Evolutionary conservation across 371 early-diverging fungal species (phyloP).

Genomic region (Blakeslea trispora): DNA sequence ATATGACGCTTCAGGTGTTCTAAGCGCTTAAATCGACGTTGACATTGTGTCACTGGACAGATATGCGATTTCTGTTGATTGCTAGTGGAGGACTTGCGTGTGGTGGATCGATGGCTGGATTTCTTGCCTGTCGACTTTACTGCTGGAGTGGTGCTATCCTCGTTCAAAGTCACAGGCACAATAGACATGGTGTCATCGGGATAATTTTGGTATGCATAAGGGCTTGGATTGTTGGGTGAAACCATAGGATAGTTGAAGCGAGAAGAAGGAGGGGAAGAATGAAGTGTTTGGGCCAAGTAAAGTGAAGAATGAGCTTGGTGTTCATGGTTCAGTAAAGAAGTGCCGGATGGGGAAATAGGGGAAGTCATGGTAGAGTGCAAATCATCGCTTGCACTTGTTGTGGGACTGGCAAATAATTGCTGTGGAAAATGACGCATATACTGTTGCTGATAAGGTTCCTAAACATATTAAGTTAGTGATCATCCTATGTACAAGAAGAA

Average conservation of each 20-base stretch:
- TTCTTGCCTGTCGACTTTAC: neutral
- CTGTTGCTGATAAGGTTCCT: slow-evolving; percentile 15
- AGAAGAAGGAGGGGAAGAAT: neutral
- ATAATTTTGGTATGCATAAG: slow-evolving; percentile 1
- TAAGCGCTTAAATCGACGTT: slow-evolving; percentile 71
- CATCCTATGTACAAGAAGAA: neutral
- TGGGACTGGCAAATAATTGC: slow-evolving; percentile 9
- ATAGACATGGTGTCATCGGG: neutral
- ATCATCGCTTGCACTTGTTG: neutral
- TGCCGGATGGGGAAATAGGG: slow-evolving; percentile 10
- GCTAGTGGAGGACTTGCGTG: slow-evolving; percentile 5
- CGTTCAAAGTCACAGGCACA: neutral
- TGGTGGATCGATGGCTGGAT: neutral
- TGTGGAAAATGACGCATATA: slow-evolving; percentile 19
- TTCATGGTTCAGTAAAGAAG: slow-evolving; percentile 30
- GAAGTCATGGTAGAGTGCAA: neutral
- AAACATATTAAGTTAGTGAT: neutral
- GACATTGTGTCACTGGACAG: slow-evolving; percentile 57
- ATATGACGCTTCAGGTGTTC: slow-evolving; percentile 92
- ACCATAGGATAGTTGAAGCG: too few species aligned
- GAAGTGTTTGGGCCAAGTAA: neutral
- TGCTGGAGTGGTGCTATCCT: neutral
- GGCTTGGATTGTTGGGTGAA: neutral
- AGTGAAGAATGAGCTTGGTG: neutral
- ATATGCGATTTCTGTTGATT: slow-evolving; percentile 44